Percentiles rank a stretch among this genome's conserved stretches.
Conservation (phyloP, 768 basidiomycete genomes). For the Strobilomyces confusus region DNA sequence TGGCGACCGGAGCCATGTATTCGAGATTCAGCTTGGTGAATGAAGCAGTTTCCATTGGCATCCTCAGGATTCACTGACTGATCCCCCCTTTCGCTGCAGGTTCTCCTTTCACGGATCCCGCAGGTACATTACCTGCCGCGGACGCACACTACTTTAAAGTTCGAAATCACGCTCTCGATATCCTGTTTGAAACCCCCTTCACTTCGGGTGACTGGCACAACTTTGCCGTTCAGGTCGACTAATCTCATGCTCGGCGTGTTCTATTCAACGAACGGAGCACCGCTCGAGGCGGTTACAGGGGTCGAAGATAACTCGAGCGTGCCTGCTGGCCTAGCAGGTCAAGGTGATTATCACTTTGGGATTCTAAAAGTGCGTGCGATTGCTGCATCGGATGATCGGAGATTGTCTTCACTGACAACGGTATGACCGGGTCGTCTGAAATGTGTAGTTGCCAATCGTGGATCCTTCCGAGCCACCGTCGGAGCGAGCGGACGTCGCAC, state of each 20-base stretch:
- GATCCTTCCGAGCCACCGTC: constrained; percentile 41
- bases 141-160: constrained; percentile 51
- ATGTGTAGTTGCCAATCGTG: constrained; percentile 48
- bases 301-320: constrained; percentile 40
- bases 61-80: not conserved
- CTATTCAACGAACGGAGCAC: constrained; percentile 42
- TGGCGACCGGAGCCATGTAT: constrained; percentile 55
- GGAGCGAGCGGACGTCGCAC: constrained; percentile 53
- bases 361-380: constrained; percentile 47
- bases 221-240: constrained; percentile 56
- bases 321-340: constrained; percentile 39
- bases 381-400: not conserved
- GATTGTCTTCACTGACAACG: not conserved
- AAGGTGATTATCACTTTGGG: constrained; percentile 61
- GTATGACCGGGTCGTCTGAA: not conserved
- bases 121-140: constrained; percentile 37
- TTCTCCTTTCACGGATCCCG: constrained; percentile 54
- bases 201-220: constrained; percentile 49
- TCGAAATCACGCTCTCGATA: constrained; percentile 48
- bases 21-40: constrained; percentile 54
- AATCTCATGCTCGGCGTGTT: constrained; percentile 47
- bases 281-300: constrained; percentile 41
- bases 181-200: constrained; percentile 49
- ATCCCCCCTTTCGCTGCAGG: constrained; percentile 31
- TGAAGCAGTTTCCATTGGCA: constrained; percentile 1